A percentile compares a stretch with the other conserved stretches of the same genome.
These are phyloP conservation scores for Hypsizygus ulmarius DNA, from an alignment of 1,284 basidiomycete species.

Conservation along the genomic window DNA sequence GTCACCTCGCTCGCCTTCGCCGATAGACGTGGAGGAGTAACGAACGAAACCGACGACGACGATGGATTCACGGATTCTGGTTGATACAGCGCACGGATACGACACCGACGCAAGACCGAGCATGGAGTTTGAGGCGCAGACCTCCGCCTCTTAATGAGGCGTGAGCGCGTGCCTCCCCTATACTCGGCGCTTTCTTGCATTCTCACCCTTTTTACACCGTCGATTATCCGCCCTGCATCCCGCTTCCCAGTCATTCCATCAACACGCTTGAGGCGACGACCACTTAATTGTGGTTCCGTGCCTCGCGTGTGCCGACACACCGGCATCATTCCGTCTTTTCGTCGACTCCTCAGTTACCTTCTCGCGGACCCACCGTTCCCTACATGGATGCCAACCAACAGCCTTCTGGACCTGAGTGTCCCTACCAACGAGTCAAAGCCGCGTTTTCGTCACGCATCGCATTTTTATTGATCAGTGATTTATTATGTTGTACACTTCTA, in stretches of 20 bases:
- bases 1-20: constrained; percentile 25
- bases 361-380: constrained; percentile 21
- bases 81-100: constrained; percentile 48
- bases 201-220: constrained; percentile 42
- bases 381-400: constrained; percentile 26
- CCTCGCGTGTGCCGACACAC: constrained; percentile 69
- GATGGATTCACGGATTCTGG: constrained; percentile 42
- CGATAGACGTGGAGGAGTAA: constrained; percentile 22
- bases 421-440: constrained; percentile 13
- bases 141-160: constrained; percentile 35
- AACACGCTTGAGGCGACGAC: constrained; percentile 66
- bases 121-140: constrained; percentile 50
- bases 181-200: constrained; percentile 54
- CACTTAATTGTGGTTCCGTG: constrained; percentile 75
- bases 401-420: constrained; percentile 24
- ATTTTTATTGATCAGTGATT: constrained; percentile 26
- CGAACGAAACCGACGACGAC: constrained; percentile 32
- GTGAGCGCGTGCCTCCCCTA: constrained; percentile 52
- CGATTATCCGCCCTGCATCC: constrained; percentile 43
- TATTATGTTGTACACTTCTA: constrained; percentile 17
- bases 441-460: constrained; percentile 19
- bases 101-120: constrained; percentile 70
- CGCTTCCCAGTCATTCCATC: constrained; percentile 50
- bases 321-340: constrained; percentile 42
- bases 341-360: constrained; percentile 21